These are phyloP conservation scores for Quercus robur DNA, from an alignment of 306 rosid genomes.

Conservation along the genomic window DNA sequence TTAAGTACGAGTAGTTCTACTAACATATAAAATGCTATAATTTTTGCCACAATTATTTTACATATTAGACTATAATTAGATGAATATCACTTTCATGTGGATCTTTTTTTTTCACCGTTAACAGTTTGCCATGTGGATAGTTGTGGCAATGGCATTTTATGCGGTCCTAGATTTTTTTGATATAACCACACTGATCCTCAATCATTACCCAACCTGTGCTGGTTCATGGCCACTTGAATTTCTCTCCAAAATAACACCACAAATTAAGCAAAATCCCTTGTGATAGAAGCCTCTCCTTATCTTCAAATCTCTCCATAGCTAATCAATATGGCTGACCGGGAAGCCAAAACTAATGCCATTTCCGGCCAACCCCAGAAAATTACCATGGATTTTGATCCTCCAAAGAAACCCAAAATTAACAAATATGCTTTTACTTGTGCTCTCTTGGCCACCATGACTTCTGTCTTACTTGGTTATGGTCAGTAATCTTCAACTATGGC, in stretches of 20 bases:
- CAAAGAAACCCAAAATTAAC: constrained; percentile 55
- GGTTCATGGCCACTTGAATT: too few relatives aligned
- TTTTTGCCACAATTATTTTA: too few relatives aligned
- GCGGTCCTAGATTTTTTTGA: too few relatives aligned
- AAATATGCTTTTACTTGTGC: constrained; percentile 64
- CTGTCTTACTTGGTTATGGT: constrained; percentile 86
- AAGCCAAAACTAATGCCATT: constrained; percentile 3
- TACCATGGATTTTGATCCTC: constrained; percentile 46
- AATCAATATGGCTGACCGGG: constrained; percentile 42
- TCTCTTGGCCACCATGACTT: constrained; percentile 72
- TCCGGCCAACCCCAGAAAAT: constrained; percentile 26
- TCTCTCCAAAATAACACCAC: too few relatives aligned
- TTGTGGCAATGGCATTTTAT: too few relatives aligned
- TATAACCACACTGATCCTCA: too few relatives aligned
- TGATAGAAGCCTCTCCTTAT: too few relatives aligned
- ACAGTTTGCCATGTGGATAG: too few relatives aligned
- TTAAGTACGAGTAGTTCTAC: too few relatives aligned
- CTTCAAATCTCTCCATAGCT: background rate
- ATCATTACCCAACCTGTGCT: too few relatives aligned
- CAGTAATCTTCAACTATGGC: background rate
- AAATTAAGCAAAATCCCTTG: too few relatives aligned
- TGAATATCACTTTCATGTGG: rapidly evolving
- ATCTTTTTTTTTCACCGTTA: rapidly evolving
- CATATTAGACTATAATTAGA: rapidly evolving
- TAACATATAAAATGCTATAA: too few relatives aligned